These are phyloP conservation scores for Phytophthora sp. DNA, from an alignment of 352 stramenopile species.

Conservation along the genomic window DNA sequence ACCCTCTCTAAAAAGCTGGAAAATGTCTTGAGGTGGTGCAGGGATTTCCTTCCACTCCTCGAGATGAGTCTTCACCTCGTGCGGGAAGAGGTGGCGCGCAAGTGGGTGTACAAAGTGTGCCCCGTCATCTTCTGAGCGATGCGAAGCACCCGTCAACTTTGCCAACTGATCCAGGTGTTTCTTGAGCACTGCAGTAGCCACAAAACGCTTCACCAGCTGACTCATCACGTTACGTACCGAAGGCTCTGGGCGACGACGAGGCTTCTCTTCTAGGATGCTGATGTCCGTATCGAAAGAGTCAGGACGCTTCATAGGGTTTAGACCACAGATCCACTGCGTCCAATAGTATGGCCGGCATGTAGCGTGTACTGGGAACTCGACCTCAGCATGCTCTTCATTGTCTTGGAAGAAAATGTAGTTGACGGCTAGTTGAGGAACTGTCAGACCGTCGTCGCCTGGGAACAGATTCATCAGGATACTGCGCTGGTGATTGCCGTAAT, in stretches of 20 bases:
- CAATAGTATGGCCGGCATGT: slow-evolving; percentile 68
- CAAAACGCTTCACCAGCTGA: slow-evolving; percentile 65
- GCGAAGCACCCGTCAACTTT: slow-evolving; percentile 28
- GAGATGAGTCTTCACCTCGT: slow-evolving; percentile 54
- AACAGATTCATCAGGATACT: slow-evolving; percentile 68
- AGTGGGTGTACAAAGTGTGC: slow-evolving; percentile 41
- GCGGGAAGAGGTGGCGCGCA: slow-evolving; percentile 49
- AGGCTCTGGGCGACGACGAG: slow-evolving; percentile 56
- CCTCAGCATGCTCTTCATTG: slow-evolving; percentile 31
- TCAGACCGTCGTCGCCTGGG: slow-evolving; percentile 58
- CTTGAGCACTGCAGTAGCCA: slow-evolving; percentile 47
- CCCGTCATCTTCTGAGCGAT: slow-evolving; percentile 15
- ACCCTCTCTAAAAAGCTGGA: slow-evolving; percentile 51
- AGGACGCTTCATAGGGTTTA: slow-evolving; percentile 57
- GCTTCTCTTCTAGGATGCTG: slow-evolving; percentile 2
- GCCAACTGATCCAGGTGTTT: slow-evolving; percentile 52
- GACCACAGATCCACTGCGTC: slow-evolving; percentile 78
- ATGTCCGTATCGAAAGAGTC: slow-evolving; percentile 3
- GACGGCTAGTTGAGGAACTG: slow-evolving; percentile 44
- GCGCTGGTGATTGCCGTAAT: slow-evolving; percentile 22
- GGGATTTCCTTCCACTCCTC: slow-evolving; percentile 59
- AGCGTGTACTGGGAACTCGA: slow-evolving; percentile 52
- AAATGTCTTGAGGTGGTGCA: slow-evolving; percentile 40
- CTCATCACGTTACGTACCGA: slow-evolving; percentile 72
- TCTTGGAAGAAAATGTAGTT: slow-evolving; percentile 58